A percentile compares a stretch with the other conserved stretches of the same genome.
Evolutionary conservation across 108 stramenopile species (phyloP).

Genomic region (Pseudonitzschia multistriata): DNA sequence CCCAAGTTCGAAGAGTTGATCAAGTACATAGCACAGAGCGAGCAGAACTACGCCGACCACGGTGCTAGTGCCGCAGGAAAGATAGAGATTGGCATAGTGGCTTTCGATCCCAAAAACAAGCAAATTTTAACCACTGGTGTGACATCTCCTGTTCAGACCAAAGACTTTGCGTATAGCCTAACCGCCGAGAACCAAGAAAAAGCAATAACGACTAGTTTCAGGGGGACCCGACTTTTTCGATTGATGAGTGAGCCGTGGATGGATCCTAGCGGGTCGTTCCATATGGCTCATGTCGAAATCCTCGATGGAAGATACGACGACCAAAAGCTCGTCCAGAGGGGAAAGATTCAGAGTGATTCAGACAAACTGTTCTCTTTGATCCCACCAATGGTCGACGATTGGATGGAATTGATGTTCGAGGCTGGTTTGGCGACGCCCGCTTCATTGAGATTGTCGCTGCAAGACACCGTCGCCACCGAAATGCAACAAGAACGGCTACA

Average conservation of each 20-base stretch:
- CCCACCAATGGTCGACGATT: slow-evolving; percentile 28
- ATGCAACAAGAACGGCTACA: neutral
- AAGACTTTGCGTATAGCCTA: slow-evolving; percentile 13
- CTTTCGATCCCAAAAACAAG: neutral
- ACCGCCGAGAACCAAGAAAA: neutral
- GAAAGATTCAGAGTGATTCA: neutral
- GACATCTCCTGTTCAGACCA: slow-evolving; percentile 17
- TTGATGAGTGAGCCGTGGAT: slow-evolving; percentile 32
- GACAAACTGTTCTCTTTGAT: slow-evolving; percentile 12
- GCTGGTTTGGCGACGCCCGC: slow-evolving; percentile 23
- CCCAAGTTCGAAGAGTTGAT: slow-evolving; percentile 29
- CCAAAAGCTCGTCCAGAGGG: neutral
- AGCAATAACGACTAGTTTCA: slow-evolving; percentile 15
- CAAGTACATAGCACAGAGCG: slow-evolving; percentile 8
- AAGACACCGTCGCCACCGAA: neutral
- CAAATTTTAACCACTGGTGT: slow-evolving; percentile 4
- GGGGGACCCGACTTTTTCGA: slow-evolving; percentile 25
- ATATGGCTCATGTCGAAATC: slow-evolving; percentile 33
- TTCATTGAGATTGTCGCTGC: neutral
- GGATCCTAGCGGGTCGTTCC: slow-evolving; percentile 28
- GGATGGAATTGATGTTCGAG: slow-evolving; percentile 13
- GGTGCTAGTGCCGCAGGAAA: neutral
- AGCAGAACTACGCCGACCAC: neutral
- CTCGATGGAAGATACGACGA: slow-evolving; percentile 21
- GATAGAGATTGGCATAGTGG: slow-evolving; percentile 5